phyloP scores from a whole-genome alignment of 192 early-diverging fungal species.

The Linnemannia schmuckeri region DNA sequence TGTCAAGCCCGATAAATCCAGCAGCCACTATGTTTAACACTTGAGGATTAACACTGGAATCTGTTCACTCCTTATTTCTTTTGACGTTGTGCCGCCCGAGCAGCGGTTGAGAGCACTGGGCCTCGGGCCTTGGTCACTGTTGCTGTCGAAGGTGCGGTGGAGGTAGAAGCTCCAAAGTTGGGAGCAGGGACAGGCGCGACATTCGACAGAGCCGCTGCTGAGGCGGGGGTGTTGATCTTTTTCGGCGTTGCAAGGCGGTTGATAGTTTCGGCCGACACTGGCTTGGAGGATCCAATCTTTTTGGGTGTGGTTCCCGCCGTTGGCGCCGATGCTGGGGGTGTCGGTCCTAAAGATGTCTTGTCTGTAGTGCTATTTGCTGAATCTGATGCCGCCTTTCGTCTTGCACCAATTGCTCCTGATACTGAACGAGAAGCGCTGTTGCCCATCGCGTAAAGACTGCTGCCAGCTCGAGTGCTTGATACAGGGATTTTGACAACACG shows the following conservation, averaged over 20 bases:
- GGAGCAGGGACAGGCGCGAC: not conserved
- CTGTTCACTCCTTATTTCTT: no score
- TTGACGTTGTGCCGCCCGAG: conserved; percentile 41
- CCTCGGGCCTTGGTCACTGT: conserved; percentile 30
- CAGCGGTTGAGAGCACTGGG: conserved; percentile 45
- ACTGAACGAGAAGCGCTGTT: not conserved
- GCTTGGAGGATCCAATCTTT: conserved; percentile 27
- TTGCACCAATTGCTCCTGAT: not conserved
- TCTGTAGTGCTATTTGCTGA: not conserved
- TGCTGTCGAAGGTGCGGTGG: conserved; percentile 1
- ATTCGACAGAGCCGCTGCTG: not conserved
- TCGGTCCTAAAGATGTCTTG: not conserved
- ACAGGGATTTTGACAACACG: conserved; percentile 44
- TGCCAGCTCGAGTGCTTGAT: not conserved
- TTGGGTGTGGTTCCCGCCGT: not conserved
- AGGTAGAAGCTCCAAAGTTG: not conserved
- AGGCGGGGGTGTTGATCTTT: conserved; percentile 19
- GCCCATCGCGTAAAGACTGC: conserved; percentile 13
- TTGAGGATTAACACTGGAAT: no score
- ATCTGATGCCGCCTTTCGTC: not conserved
- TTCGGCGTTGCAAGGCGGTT: conserved; percentile 54
- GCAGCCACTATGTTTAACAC: no score
- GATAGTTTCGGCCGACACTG: conserved; percentile 46
- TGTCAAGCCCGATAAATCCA: no score
- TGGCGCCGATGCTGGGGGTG: not conserved